Evolutionary conservation across 495 filamentous ascomycete species (phyloP).

Genomic region (Antarctomyces pellizariae): DNA sequence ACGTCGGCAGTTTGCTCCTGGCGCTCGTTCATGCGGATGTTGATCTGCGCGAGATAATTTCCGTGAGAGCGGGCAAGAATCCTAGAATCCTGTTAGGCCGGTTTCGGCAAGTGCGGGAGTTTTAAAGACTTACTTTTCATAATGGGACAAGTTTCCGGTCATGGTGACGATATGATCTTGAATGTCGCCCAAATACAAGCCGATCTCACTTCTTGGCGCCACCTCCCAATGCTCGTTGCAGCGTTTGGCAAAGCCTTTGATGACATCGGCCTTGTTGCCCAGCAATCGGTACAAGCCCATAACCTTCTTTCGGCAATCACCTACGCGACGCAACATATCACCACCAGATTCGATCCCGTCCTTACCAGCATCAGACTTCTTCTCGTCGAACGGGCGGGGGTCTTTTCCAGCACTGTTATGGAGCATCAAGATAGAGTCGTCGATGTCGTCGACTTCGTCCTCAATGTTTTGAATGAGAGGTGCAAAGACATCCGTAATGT

Average conservation of each 20-base stretch:
- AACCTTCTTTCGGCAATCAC: slow-evolving; percentile 87
- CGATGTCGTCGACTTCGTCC: slow-evolving; percentile 74
- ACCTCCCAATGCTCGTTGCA: slow-evolving; percentile 98
- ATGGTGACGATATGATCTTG: slow-evolving; percentile 98
- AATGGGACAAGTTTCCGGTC: slow-evolving; percentile 84
- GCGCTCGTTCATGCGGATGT: slow-evolving; percentile 92
- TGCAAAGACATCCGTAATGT: slow-evolving; percentile 88
- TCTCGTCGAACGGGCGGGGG: slow-evolving; percentile 19
- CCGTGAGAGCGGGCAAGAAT: slow-evolving; percentile 79
- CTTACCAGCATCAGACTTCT: slow-evolving; percentile 19
- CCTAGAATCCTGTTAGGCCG: slow-evolving; percentile 19
- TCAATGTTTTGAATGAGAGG: slow-evolving; percentile 78
- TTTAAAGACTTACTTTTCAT: slow-evolving; percentile 53
- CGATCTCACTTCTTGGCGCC: slow-evolving; percentile 84
- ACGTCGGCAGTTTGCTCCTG: slow-evolving; percentile 91
- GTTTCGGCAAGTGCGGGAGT: neutral
- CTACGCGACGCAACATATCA: slow-evolving; percentile 75
- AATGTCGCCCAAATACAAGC: slow-evolving; percentile 87
- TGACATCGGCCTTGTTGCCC: slow-evolving; percentile 94
- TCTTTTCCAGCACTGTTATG: slow-evolving; percentile 24
- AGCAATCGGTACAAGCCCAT: slow-evolving; percentile 84
- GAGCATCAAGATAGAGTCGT: slow-evolving; percentile 55
- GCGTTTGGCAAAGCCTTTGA: slow-evolving; percentile 96
- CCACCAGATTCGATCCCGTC: slow-evolving; percentile 30
- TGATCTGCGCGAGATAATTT: slow-evolving; percentile 84